Percentiles rank a stretch among this genome's conserved stretches.
Conservation (phyloP, 129 eudicot genomes). For the Tagetes erecta region DNA sequence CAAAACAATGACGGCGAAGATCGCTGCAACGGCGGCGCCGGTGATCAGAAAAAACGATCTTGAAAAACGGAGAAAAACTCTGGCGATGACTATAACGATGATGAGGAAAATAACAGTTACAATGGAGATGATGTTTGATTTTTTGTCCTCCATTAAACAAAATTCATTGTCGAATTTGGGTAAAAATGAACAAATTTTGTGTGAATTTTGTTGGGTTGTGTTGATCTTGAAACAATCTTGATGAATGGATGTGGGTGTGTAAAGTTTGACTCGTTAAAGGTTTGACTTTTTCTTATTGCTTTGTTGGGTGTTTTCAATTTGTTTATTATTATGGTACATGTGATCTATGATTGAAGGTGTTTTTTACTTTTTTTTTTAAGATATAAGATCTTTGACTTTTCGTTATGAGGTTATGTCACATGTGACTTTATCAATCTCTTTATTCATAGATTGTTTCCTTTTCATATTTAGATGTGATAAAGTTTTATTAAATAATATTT, state of each 20-base stretch:
- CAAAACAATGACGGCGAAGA: slow-evolving; percentile 46
- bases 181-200: no score
- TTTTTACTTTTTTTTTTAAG: not conserved
- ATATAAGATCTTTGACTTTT: not conserved
- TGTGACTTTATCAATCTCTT: slow-evolving; percentile 11
- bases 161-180: slow-evolving; percentile 13
- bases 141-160: slow-evolving; percentile 57
- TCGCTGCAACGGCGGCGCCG: slow-evolving; percentile 64
- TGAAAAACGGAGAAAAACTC: slow-evolving; percentile 40
- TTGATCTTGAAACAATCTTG: not conserved
- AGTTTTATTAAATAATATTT: not conserved
- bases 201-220: not conserved
- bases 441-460: not conserved
- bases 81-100: slow-evolving; percentile 41
- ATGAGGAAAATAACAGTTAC: slow-evolving; percentile 38
- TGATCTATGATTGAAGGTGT: not conserved
- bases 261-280: slow-evolving; percentile 27
- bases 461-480: not conserved
- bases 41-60: slow-evolving; percentile 48
- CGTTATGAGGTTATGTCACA: not conserved
- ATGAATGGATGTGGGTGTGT: not conserved
- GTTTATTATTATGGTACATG: not conserved
- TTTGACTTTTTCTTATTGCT: slow-evolving; percentile 21
- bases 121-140: slow-evolving; percentile 46
- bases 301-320: not conserved